Evolutionary conservation across 1,284 basidiomycete species (phyloP).

Genomic region (Apiotrichum veenhuisii): DNA sequence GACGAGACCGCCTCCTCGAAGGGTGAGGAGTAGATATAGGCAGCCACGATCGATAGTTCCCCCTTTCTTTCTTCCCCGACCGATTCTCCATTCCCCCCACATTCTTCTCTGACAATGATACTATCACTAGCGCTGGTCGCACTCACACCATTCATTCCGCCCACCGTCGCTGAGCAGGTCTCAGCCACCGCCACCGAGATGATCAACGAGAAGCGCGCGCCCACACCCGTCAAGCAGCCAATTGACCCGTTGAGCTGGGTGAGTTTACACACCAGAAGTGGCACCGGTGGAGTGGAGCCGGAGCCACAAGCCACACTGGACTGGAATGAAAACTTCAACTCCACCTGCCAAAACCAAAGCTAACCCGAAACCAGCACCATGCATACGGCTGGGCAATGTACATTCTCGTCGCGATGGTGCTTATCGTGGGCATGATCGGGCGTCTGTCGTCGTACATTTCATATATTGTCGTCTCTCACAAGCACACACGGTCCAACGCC

Average conservation of each 20-base stretch:
- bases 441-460: not conserved
- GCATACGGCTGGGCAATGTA: constrained; percentile 28
- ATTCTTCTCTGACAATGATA: no score
- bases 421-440: constrained; percentile 22
- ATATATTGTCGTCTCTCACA: not conserved
- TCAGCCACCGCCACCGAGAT: not conserved
- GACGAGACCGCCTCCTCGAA: no score
- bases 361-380: constrained; percentile 18
- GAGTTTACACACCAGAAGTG: no score
- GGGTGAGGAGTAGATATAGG: no score
- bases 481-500: not conserved
- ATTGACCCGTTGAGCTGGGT: constrained; percentile 1
- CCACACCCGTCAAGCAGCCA: not conserved
- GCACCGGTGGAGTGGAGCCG: no score
- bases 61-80: not conserved
- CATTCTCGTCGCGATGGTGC: constrained; percentile 19
- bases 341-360: not conserved
- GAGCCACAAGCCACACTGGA: no score
- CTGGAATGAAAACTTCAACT: no score
- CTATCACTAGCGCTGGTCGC: not conserved
- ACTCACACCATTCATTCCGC: not conserved
- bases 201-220: no score
- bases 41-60: no score
- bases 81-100: not conserved
- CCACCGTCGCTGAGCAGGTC: not conserved